Conservation (phyloP, 805 yeast genomes). For the Zygosaccharomyces rouxii region DNA sequence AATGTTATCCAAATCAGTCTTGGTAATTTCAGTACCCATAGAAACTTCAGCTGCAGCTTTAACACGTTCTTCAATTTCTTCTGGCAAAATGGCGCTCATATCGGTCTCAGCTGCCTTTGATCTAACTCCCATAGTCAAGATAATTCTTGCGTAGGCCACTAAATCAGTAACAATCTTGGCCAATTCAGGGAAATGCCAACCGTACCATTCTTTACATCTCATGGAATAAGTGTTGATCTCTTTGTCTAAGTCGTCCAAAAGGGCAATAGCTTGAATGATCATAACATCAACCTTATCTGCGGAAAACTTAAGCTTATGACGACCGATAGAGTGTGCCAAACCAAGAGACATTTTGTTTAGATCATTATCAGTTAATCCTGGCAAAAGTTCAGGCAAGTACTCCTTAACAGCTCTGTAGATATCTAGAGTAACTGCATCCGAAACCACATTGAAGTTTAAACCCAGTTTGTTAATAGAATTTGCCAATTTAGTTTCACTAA, state of each 20-base stretch:
- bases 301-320: slow-evolving; percentile 94
- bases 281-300: slow-evolving; percentile 98
- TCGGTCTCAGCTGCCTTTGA: slow-evolving; percentile 88
- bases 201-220: slow-evolving; percentile 99
- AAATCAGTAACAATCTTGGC: slow-evolving; percentile 96
- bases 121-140: slow-evolving; percentile 90
- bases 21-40: slow-evolving; percentile 99
- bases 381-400: slow-evolving; percentile 86
- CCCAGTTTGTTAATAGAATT: slow-evolving; percentile 95
- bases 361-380: slow-evolving; percentile 84
- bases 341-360: slow-evolving; percentile 94
- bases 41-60: slow-evolving; percentile 97
- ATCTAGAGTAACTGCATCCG: slow-evolving; percentile 93
- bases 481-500: slow-evolving; percentile 92
- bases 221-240: slow-evolving; percentile 97
- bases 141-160: slow-evolving; percentile 91
- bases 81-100: slow-evolving; percentile 85
- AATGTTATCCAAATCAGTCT: slow-evolving; percentile 81
- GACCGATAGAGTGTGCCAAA: slow-evolving; percentile 97
- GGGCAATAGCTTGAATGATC: slow-evolving; percentile 98
- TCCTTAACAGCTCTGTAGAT: slow-evolving; percentile 94
- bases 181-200: slow-evolving; percentile 99
- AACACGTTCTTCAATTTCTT: slow-evolving; percentile 85
- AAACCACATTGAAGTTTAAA: slow-evolving; percentile 77
- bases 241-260: slow-evolving; percentile 94